Conservation (phyloP, 2,329 filamentous ascomycete species). For the Celoporthe dispersa region DNA sequence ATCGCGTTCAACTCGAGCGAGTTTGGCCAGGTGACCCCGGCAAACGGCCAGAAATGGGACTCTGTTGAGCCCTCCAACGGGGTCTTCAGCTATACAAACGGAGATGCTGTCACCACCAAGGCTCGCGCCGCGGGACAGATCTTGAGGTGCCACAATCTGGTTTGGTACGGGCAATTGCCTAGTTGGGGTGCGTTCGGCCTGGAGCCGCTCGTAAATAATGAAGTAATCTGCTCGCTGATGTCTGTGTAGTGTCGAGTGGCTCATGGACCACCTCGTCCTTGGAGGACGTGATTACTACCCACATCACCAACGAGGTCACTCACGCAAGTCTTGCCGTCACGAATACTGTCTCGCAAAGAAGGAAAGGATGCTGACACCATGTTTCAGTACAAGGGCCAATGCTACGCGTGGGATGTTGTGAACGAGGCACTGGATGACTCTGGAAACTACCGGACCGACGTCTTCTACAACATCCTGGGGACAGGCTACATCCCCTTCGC, state of each 20-base stretch:
- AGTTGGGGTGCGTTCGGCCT: conserved; percentile 46
- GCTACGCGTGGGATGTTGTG: conserved; percentile 68
- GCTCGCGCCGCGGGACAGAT: conserved; percentile 53
- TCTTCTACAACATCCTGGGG: conserved; percentile 62
- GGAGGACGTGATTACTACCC: conserved; percentile 55
- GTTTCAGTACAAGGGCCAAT: conserved; percentile 53
- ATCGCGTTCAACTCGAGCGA: conserved; percentile 59
- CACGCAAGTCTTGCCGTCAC: conserved; percentile 43
- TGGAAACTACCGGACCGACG: conserved; percentile 55
- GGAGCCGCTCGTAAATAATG: no score
- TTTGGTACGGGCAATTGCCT: conserved; percentile 57
- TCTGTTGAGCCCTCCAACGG: conserved; percentile 61
- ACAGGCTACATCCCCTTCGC: conserved; percentile 61
- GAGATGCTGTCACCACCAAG: conserved; percentile 56
- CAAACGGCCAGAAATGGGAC: conserved; percentile 69
- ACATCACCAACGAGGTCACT: conserved; percentile 61
- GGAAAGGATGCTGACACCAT: not conserved
- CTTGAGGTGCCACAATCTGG: conserved; percentile 66
- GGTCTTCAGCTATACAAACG: conserved; percentile 61
- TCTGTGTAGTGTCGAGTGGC: conserved; percentile 33
- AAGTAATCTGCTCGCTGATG: not conserved
- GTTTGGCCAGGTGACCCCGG: conserved; percentile 68
- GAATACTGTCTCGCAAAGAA: not conserved
- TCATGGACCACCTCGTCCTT: conserved; percentile 64
- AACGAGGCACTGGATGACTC: conserved; percentile 66